Conservation (phyloP, 179 eudicot genomes). For the Carnegiea gigantea region DNA sequence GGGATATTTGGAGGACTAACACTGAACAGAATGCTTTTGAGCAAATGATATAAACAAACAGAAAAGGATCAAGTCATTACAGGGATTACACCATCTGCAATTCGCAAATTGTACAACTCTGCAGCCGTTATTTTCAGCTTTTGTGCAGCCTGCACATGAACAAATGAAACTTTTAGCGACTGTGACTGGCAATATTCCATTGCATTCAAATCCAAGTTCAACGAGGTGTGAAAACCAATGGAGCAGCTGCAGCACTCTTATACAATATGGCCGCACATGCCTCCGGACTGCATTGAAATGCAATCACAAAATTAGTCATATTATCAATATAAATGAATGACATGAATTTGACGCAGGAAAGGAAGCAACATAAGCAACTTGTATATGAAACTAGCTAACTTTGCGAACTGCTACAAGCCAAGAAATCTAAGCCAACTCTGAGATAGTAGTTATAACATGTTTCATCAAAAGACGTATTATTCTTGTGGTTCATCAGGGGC, state of each 20-base stretch:
- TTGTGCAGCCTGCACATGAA: conserved; percentile 77
- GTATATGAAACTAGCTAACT: not conserved
- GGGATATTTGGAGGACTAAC: not conserved
- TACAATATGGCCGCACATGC: conserved; percentile 98
- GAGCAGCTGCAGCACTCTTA: conserved; percentile 87
- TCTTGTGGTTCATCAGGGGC: not conserved
- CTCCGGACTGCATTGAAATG: conserved; percentile 70
- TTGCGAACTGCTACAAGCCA: not conserved
- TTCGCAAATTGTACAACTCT: conserved; percentile 62
- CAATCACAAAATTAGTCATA: not conserved
- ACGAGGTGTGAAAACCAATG: conserved; percentile 53
- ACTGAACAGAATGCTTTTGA: not conserved
- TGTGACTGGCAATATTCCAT: not conserved
- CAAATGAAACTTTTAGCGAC: conserved; percentile 9
- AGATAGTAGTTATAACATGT: not conserved
- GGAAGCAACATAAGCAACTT: conserved; percentile 4
- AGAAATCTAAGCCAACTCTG: not conserved
- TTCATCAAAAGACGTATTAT: not conserved
- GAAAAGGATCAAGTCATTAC: conserved; percentile 39
- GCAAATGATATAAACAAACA: not conserved
- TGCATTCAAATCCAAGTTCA: conserved; percentile 5
- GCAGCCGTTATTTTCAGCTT: conserved; percentile 74
- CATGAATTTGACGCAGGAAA: not conserved
- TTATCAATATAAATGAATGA: not conserved
- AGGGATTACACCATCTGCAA: conserved; percentile 79